Percentiles rank a stretch among this genome's conserved stretches.
Conservation (phyloP, 2,329 filamentous ascomycete species). For the Fusarium tjaetaba region DNA sequence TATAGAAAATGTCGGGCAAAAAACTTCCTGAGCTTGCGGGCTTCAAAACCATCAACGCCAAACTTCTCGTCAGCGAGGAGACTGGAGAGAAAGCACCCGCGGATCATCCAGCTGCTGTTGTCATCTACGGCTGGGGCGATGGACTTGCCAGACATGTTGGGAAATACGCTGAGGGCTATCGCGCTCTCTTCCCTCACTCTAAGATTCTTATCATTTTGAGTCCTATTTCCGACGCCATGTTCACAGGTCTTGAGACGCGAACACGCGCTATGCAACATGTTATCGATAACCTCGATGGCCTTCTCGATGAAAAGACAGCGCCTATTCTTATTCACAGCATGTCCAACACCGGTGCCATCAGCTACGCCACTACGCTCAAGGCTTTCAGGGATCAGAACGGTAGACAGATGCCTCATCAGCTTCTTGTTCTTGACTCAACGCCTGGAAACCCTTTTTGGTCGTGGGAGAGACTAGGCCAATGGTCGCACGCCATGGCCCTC, state of each 20-base stretch:
- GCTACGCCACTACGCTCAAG: constrained; percentile 60
- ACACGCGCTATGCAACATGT: constrained; percentile 58
- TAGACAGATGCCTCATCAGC: constrained; percentile 56
- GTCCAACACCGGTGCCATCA: constrained; percentile 68
- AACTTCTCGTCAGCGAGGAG: constrained; percentile 57
- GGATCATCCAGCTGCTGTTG: constrained; percentile 55
- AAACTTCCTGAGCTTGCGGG: constrained; percentile 45
- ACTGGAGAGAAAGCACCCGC: constrained; percentile 29
- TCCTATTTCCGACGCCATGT: constrained; percentile 58
- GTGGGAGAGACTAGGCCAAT: constrained; percentile 56
- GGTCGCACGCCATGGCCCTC: constrained; percentile 64
- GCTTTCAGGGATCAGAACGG: constrained; percentile 54
- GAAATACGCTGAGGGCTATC: constrained; percentile 66
- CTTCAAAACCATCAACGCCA: constrained; percentile 58
- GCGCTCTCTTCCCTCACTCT: constrained; percentile 59
- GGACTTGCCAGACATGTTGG: constrained; percentile 62
- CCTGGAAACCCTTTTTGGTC: constrained; percentile 59
- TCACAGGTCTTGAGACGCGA: constrained; percentile 55
- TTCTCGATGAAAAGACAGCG: constrained; percentile 37
- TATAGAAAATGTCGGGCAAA: constrained; percentile 27
- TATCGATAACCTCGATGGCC: constrained; percentile 46
- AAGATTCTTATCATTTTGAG: constrained; percentile 62
- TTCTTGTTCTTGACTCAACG: constrained; percentile 63
- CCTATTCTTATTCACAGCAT: constrained; percentile 62
- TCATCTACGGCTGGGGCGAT: constrained; percentile 69